Evolutionary conservation across 371 early-diverging fungal genomes (phyloP).

Genomic region (Saksenaea vasiformis): DNA sequence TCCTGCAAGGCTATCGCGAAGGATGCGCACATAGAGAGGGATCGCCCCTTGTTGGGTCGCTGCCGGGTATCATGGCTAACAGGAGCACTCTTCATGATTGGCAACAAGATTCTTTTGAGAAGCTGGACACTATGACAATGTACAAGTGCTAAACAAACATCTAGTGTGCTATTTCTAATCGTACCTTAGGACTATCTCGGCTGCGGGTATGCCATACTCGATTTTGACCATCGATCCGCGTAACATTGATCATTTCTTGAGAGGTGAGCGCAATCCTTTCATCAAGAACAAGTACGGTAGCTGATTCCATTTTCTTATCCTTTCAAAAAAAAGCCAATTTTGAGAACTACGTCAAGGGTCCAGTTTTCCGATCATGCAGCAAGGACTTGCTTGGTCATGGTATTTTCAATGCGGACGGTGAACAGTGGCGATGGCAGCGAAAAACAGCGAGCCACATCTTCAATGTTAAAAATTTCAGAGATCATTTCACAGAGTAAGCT

Average conservation of each 20-base stretch:
- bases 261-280: constrained; percentile 17
- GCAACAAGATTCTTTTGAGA: constrained; percentile 14
- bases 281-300: background rate
- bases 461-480: constrained; percentile 72
- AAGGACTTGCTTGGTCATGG: constrained; percentile 68
- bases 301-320: too few relatives aligned
- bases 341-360: constrained; percentile 62
- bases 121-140: constrained; percentile 22
- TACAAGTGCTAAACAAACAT: constrained; percentile 10
- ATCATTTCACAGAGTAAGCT: constrained; percentile 54
- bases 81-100: constrained; percentile 21
- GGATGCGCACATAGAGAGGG: constrained; percentile 17
- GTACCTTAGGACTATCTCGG: constrained; percentile 25
- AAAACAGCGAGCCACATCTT: constrained; percentile 73
- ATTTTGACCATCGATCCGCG: constrained; percentile 27
- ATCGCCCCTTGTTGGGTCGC: constrained; percentile 26
- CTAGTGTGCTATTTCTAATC: background rate
- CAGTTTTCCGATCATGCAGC: constrained; percentile 30
- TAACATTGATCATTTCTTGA: constrained; percentile 35
- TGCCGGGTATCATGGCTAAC: constrained; percentile 12
- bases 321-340: constrained; percentile 43
- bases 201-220: constrained; percentile 22
- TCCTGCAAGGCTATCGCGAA: constrained; percentile 24
- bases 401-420: constrained; percentile 73
- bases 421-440: constrained; percentile 65